Conservation (phyloP, 345 rosid species). For the Citrus trifoliata region DNA sequence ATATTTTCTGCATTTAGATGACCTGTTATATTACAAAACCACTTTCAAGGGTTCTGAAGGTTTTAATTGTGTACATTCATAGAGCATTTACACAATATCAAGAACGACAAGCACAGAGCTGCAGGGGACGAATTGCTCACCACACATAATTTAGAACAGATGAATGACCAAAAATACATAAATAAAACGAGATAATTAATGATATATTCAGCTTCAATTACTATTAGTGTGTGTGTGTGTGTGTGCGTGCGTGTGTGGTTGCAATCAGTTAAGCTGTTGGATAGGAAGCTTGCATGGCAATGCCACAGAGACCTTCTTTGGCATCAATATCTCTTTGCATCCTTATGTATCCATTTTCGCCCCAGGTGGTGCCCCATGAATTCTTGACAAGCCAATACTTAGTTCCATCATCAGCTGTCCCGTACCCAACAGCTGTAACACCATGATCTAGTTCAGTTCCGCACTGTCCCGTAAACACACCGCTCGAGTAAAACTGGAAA, state of each 20-base stretch:
- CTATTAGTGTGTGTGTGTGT: background rate
- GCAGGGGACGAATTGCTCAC: background rate
- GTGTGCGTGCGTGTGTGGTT: too few relatives aligned
- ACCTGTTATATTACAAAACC: background rate
- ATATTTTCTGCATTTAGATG: too few relatives aligned
- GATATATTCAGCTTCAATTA: background rate
- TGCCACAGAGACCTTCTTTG: slow-evolving; percentile 17
- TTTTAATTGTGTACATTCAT: background rate
- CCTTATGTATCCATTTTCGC: slow-evolving; percentile 19
- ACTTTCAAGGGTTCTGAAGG: background rate
- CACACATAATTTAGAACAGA: background rate
- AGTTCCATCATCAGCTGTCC: slow-evolving; percentile 10
- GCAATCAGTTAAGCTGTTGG: slow-evolving; percentile 4
- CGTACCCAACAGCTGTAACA: slow-evolving; percentile 20
- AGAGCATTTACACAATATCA: slow-evolving; percentile 4
- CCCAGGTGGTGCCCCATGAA: slow-evolving; percentile 19
- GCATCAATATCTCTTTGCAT: slow-evolving; percentile 18
- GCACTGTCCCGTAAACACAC: slow-evolving; percentile 18
- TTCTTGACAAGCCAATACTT: slow-evolving; percentile 28
- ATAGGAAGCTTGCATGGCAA: slow-evolving; percentile 18
- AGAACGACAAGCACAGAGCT: background rate
- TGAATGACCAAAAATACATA: background rate
- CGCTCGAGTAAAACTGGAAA: slow-evolving; percentile 20
- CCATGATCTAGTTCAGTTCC: slow-evolving; percentile 19
- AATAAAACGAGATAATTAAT: background rate